A percentile compares a stretch with the other conserved stretches of the same genome.
Evolutionary conservation across 129 eudicot genomes (phyloP).

Genomic region (Escallonia herrerae): DNA sequence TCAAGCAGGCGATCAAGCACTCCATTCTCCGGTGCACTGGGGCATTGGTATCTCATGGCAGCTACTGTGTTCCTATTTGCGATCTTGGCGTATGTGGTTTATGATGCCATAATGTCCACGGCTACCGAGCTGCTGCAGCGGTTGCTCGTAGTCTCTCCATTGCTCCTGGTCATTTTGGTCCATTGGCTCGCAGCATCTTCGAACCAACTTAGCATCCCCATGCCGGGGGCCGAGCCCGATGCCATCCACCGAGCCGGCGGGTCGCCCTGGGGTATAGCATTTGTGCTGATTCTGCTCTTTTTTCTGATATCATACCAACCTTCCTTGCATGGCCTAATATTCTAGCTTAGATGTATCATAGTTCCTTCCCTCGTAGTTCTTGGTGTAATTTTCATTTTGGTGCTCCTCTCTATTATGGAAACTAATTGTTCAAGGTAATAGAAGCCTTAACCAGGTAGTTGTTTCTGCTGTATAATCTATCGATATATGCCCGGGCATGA

Average conservation of each 20-base stretch:
- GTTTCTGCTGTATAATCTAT: too few species aligned
- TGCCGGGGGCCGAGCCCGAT: constrained; percentile 37
- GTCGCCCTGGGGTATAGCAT: constrained; percentile 36
- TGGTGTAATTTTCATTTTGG: too few species aligned
- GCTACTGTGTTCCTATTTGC: constrained; percentile 8
- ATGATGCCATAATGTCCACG: constrained; percentile 26
- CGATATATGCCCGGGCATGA: too few species aligned
- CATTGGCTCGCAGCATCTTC: constrained; percentile 32
- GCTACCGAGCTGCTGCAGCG: constrained; percentile 26
- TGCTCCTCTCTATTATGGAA: too few species aligned
- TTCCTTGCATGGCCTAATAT: constrained; percentile 20
- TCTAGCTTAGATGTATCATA: too few species aligned
- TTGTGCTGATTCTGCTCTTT: too few species aligned
- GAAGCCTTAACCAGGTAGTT: too few species aligned
- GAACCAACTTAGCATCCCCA: constrained; percentile 14
- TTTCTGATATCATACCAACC: constrained; percentile 37
- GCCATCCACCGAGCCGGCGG: constrained; percentile 37
- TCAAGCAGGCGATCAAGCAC: constrained; percentile 13
- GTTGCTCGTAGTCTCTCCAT: constrained; percentile 29
- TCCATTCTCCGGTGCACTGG: constrained; percentile 10
- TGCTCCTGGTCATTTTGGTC: constrained; percentile 30
- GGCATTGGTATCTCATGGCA: constrained; percentile 21
- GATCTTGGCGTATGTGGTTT: constrained; percentile 16
- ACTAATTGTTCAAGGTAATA: too few species aligned
- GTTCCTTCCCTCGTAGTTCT: too few species aligned